A percentile compares a stretch with the other conserved stretches of the same genome.
These are phyloP conservation scores for Jacaranda mimosifolia DNA, from an alignment of 257 asterid genomes.

Conservation along the genomic window DNA sequence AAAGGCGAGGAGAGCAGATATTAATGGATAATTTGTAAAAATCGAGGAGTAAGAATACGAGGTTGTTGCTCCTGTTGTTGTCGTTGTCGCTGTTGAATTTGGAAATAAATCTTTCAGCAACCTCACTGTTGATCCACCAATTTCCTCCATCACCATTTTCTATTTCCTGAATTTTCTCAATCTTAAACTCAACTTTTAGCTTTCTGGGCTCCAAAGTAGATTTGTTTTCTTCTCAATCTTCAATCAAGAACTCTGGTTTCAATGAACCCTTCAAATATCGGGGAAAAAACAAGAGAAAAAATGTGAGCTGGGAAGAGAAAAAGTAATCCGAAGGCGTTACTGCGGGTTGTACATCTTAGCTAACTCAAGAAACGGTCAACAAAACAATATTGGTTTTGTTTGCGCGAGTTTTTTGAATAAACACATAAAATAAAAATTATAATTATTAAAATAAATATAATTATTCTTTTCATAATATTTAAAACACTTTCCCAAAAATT, in stretches of 20 bases:
- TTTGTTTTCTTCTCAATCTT: constrained; percentile 29
- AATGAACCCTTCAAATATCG: constrained; percentile 20
- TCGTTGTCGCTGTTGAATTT: constrained; percentile 42
- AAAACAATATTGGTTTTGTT: background rate
- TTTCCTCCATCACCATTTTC: constrained; percentile 45
- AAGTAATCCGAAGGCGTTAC: constrained; percentile 3
- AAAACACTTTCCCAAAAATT: too few relatives aligned
- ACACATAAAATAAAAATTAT: too few relatives aligned
- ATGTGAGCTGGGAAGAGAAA: constrained; percentile 19
- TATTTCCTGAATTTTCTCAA: constrained; percentile 10
- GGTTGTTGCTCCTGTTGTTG: constrained; percentile 41
- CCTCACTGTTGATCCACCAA: constrained; percentile 44
- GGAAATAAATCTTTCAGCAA: constrained; percentile 35
- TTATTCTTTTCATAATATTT: too few relatives aligned
- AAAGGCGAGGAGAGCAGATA: constrained; percentile 81
- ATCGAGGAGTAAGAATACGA: constrained; percentile 51
- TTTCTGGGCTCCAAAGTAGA: constrained; percentile 19
- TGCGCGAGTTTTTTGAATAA: background rate
- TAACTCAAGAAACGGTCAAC: constrained; percentile 51
- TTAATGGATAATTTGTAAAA: constrained; percentile 67
- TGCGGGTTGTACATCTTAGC: constrained; percentile 16
- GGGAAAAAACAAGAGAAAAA: constrained; percentile 9
- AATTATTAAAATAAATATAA: too few relatives aligned
- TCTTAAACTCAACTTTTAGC: constrained; percentile 4
- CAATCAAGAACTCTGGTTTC: constrained; percentile 21